A percentile compares a stretch with the other conserved stretches of the same genome.
Conservation (phyloP, 495 filamentous ascomycete species). For the Pseudevernia furfuracea region DNA sequence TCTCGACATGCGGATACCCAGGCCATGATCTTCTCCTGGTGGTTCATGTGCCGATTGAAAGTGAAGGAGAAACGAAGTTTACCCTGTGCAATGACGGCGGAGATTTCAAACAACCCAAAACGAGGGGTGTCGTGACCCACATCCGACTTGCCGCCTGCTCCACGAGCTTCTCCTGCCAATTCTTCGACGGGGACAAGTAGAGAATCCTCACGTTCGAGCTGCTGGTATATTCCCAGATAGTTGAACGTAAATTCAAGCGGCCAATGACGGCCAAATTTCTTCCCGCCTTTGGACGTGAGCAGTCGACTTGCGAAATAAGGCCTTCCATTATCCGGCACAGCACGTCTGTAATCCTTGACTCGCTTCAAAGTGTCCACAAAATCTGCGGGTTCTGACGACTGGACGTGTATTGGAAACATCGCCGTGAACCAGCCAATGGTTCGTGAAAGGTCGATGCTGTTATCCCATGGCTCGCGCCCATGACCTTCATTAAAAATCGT, state of each 20-base stretch:
- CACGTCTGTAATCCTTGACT: constrained; percentile 42
- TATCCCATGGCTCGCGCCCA: constrained; percentile 47
- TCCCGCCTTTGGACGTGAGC: constrained; percentile 38
- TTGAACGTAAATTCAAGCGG: constrained; percentile 68
- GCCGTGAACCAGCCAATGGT: constrained; percentile 60
- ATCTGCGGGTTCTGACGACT: constrained; percentile 25
- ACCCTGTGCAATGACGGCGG: constrained; percentile 51
- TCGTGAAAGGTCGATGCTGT: constrained; percentile 46
- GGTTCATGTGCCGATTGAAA: constrained; percentile 53
- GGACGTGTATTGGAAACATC: constrained; percentile 42
- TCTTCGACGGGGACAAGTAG: constrained; percentile 51
- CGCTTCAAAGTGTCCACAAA: constrained; percentile 36
- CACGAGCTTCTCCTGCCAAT: constrained; percentile 41
- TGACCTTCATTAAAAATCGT: constrained; percentile 51
- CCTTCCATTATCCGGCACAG: constrained; percentile 42
- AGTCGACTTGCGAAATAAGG: constrained; percentile 45
- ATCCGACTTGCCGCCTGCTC: constrained; percentile 48
- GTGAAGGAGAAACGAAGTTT: constrained; percentile 56
- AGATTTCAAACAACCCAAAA: constrained; percentile 60
- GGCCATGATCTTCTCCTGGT: constrained; percentile 46
- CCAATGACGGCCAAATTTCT: constrained; percentile 40
- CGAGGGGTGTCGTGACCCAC: constrained; percentile 49
- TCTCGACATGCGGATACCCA: constrained; percentile 57
- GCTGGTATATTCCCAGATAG: constrained; percentile 58
- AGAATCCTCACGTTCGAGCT: constrained; percentile 53